phyloP scores from a whole-genome alignment of 1,284 basidiomycete species.

The Mycena sp. region DNA sequence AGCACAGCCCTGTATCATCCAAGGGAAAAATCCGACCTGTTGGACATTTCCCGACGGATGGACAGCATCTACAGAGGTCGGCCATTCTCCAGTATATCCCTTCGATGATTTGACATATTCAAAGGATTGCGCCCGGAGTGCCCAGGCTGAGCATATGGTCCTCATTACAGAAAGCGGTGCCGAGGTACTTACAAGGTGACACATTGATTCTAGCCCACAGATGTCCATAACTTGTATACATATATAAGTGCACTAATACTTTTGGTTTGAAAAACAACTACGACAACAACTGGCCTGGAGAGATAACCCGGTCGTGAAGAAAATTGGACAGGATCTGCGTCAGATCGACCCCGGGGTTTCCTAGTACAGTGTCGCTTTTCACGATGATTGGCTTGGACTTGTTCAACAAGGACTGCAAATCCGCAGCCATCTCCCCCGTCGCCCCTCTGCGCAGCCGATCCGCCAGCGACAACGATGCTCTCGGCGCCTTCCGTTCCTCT shows the following conservation, averaged over 20 bases:
- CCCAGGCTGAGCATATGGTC: conserved; percentile 90
- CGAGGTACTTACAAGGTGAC: conserved; percentile 65
- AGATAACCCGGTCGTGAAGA: conserved; percentile 65
- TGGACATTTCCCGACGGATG: conserved; percentile 90
- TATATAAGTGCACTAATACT: conserved; percentile 13
- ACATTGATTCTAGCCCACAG: no score
- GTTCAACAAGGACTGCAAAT: conserved; percentile 72
- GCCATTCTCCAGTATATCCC: conserved; percentile 32
- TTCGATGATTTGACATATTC: conserved; percentile 6
- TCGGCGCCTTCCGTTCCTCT: conserved; percentile 55
- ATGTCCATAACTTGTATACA: no score
- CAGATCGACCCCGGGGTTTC: conserved; percentile 59
- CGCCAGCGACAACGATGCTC: conserved; percentile 62
- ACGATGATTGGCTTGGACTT: conserved; percentile 69
- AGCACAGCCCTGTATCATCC: conserved; percentile 76
- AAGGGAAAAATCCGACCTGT: conserved; percentile 71
- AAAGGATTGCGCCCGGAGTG: conserved; percentile 78
- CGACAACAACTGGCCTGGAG: conserved; percentile 13
- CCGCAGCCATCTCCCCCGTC: conserved; percentile 81
- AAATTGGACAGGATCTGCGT: conserved; percentile 68
- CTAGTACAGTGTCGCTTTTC: conserved; percentile 58
- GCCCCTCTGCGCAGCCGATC: conserved; percentile 76
- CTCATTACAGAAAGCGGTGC: conserved; percentile 81
- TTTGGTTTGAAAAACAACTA: conserved; percentile 18
- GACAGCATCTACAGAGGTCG: conserved; percentile 85